Conservation (phyloP, 495 filamentous ascomycete genomes). For the Xylaria sp. region DNA sequence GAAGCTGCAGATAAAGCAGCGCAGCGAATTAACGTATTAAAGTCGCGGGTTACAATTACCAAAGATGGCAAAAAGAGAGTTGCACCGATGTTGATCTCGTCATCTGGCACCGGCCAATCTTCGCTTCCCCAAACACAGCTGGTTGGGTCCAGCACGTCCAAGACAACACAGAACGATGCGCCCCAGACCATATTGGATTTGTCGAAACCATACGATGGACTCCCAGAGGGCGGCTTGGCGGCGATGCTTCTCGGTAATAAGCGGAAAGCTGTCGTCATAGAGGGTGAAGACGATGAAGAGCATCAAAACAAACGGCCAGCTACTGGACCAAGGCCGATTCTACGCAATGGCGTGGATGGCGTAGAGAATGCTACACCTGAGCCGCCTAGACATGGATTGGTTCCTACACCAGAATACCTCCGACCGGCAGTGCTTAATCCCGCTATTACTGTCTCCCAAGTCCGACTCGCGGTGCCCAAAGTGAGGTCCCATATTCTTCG, state of each 20-base stretch:
- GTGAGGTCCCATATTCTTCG: constrained; percentile 80
- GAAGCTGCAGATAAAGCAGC: constrained; percentile 64
- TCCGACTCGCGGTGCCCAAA: constrained; percentile 89
- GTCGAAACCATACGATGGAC: constrained; percentile 91
- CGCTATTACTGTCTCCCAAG: constrained; percentile 77
- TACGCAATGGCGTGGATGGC: constrained; percentile 78
- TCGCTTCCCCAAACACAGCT: constrained; percentile 86
- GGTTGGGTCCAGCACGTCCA: constrained; percentile 71
- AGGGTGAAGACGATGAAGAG: constrained; percentile 67
- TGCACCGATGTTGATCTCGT: constrained; percentile 88
- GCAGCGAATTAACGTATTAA: constrained; percentile 76
- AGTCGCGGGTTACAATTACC: constrained; percentile 89
- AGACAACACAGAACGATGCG: constrained; percentile 68
- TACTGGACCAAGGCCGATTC: constrained; percentile 73
- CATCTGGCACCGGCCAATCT: constrained; percentile 78
- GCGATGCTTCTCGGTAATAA: constrained; percentile 92
- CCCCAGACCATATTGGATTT: constrained; percentile 89
- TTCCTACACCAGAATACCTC: constrained; percentile 83
- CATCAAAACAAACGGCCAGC: constrained; percentile 69
- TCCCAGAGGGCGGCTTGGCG: constrained; percentile 88
- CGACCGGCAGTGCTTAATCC: constrained; percentile 88
- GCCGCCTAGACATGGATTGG: constrained; percentile 61
- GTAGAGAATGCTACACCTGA: constrained; percentile 69
- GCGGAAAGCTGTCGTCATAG: constrained; percentile 74
- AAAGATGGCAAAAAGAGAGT: constrained; percentile 98